Conservation (phyloP, 768 basidiomycete genomes). For the Tylopilus sp. region DNA sequence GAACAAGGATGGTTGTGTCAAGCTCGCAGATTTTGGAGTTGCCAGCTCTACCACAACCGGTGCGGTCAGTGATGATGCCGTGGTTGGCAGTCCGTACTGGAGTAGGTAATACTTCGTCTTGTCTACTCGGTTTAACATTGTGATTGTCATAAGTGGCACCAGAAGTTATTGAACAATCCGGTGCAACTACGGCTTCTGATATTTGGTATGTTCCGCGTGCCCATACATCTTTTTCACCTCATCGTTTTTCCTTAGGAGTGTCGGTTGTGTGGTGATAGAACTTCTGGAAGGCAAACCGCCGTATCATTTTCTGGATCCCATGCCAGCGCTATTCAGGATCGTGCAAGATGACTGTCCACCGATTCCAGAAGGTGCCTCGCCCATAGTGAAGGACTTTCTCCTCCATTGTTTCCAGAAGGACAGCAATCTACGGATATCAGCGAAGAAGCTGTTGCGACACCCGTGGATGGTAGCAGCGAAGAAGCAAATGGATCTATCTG, state of each 20-base stretch:
- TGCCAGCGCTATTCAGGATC: constrained; percentile 98
- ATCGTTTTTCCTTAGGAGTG: constrained; percentile 47
- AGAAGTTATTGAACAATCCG: constrained; percentile 97
- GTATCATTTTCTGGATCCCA: constrained; percentile 92
- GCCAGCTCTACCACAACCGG: constrained; percentile 75
- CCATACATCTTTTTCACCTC: not conserved
- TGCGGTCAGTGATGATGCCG: constrained; percentile 79
- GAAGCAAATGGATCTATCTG: constrained; percentile 55
- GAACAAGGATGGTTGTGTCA: constrained; percentile 97
- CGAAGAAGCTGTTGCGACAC: constrained; percentile 87
- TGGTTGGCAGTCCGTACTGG: constrained; percentile 99
- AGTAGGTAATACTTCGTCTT: constrained; percentile 49
- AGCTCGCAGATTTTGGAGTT: constrained; percentile 99
- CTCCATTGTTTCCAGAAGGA: constrained; percentile 99
- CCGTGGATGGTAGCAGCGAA: constrained; percentile 93
- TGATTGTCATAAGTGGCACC: constrained; percentile 76
- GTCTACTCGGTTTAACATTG: constrained; percentile 2
- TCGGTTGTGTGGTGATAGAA: constrained; percentile 98
- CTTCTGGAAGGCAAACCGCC: constrained; percentile 87
- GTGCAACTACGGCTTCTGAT: constrained; percentile 95
- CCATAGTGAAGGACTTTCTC: constrained; percentile 94
- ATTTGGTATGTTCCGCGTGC: constrained; percentile 68
- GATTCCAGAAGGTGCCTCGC: constrained; percentile 92
- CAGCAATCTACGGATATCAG: constrained; percentile 88
- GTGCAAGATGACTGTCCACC: constrained; percentile 98